Conservation (phyloP, 257 asterid species). For the Ilex asprella region DNA sequence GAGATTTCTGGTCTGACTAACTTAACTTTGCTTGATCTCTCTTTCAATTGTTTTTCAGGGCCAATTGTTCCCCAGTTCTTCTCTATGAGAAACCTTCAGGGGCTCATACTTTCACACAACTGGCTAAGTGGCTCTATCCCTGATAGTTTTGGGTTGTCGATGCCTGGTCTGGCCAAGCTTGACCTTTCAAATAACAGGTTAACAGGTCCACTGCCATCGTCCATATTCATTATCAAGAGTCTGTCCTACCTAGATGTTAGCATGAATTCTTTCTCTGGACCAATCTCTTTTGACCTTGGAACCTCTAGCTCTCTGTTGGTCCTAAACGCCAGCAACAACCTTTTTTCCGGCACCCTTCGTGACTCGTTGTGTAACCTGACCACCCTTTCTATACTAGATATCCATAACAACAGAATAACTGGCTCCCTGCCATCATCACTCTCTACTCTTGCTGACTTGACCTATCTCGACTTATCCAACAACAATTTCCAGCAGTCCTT, state of each 20-base stretch:
- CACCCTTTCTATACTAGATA: slow-evolving; percentile 53
- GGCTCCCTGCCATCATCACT: slow-evolving; percentile 53
- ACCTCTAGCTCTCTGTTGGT: slow-evolving; percentile 39
- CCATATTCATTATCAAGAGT: slow-evolving; percentile 37
- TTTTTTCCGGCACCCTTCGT: slow-evolving; percentile 36
- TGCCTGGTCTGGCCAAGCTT: slow-evolving; percentile 43
- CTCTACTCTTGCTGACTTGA: slow-evolving; percentile 46
- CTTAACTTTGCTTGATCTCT: slow-evolving; percentile 52
- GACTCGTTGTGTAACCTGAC: slow-evolving; percentile 44
- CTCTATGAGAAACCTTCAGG: slow-evolving; percentile 52
- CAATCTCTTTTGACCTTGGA: slow-evolving; percentile 21
- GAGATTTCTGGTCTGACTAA: slow-evolving; percentile 41
- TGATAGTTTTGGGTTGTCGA: slow-evolving; percentile 22
- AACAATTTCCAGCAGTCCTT: slow-evolving; percentile 45
- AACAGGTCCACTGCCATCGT: slow-evolving; percentile 51
- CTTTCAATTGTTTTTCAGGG: slow-evolving; percentile 55
- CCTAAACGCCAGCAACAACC: slow-evolving; percentile 60
- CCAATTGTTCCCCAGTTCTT: slow-evolving; percentile 25
- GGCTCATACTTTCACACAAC: slow-evolving; percentile 65
- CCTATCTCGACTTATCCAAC: slow-evolving; percentile 69
- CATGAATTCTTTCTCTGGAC: slow-evolving; percentile 49
- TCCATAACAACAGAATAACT: slow-evolving; percentile 51
- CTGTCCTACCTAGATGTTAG: slow-evolving; percentile 61
- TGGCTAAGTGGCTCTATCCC: slow-evolving; percentile 46
- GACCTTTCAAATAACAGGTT: slow-evolving; percentile 54